A percentile compares a stretch with the other conserved stretches of the same genome.
phyloP scores from a whole-genome alignment of 345 rosid species.

The Sonneratia alba region DNA sequence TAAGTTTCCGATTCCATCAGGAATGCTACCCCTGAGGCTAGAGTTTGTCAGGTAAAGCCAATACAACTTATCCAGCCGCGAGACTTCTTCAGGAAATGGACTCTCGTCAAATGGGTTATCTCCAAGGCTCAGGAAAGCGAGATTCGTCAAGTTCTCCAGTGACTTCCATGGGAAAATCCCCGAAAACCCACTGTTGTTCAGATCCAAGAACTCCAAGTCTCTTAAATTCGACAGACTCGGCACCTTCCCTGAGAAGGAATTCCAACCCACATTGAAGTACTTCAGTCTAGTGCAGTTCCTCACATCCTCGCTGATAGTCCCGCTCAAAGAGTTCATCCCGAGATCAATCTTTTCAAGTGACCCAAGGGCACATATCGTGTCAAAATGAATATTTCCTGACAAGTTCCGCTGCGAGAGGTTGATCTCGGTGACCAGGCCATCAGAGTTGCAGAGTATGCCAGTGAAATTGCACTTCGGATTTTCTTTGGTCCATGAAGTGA shows the following conservation, averaged over 20 bases:
- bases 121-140: constrained; percentile 61
- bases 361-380: constrained; percentile 38
- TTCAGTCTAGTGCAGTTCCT: constrained; percentile 35
- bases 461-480: constrained; percentile 30
- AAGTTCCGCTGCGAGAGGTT: constrained; percentile 36
- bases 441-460: constrained; percentile 44
- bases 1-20: constrained; percentile 49
- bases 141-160: constrained; percentile 33
- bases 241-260: constrained; percentile 49
- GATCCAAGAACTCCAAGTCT: constrained; percentile 32
- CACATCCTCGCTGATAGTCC: constrained; percentile 27
- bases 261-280: constrained; percentile 49
- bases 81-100: constrained; percentile 51
- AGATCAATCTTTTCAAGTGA: constrained; percentile 43
- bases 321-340: constrained; percentile 40
- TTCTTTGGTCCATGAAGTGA: constrained; percentile 37
- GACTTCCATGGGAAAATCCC: constrained; percentile 72
- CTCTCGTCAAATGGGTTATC: constrained; percentile 46
- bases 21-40: constrained; percentile 65
- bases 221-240: constrained; percentile 45
- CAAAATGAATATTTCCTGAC: constrained; percentile 46
- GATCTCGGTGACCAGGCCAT: constrained; percentile 44
- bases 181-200: constrained; percentile 58
- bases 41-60: constrained; percentile 69
- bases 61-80: constrained; percentile 37